Base-by-base conservation (phyloP, 208 protist genomes). In the Trypanosomatidae sp. region DNA sequence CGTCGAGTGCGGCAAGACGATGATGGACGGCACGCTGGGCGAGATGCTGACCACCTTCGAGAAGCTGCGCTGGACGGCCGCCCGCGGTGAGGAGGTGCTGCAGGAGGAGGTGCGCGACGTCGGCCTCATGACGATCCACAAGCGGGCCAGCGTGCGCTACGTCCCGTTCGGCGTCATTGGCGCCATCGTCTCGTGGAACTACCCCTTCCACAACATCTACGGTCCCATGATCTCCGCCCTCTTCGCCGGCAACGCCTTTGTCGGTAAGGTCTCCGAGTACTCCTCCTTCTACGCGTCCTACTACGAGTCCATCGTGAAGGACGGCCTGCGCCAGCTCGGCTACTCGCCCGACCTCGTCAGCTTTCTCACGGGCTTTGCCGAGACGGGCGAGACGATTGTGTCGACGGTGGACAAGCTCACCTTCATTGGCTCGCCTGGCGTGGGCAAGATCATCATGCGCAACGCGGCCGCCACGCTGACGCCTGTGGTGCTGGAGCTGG, bases 131-230 rank as follows among this genome's bases (percentile, higher is more conserved):
- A 95, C 90, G 22, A 88, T 98, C 69, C 89, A 95, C 84, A 98
- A 98, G 83, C 85, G 88, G 33, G 91, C 92, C 50, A 66, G 80
- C 68, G 88, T 98, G 55, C 85, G 84, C 69, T 97, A 96, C 79
- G 83, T 94, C 12, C 94, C 94, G 15, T 92, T 97, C 71, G 93
- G 93, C 50, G 94, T 98, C 72, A 91, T 98, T 76, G 94, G 92
- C 64, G 93, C 91, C 44, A 97, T 98, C 71, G 91, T 97, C 39
- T 95, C 94, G 66, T 98, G 91, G 92, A 99, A 99, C 84, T 99
- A 98, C 83, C 97, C 98, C 17, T 97, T 98, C 75, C 97, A 98
- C 81, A 98, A 98, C 86, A 93, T 98, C 72, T 95, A 92, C 75
- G 92, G 91, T 28, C 93, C 93, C 71, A 94, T 98, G 86, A 97